These are phyloP conservation scores for Aspergillus aculeatus DNA, from an alignment of 2,329 filamentous ascomycete genomes.

Conservation along the genomic window DNA sequence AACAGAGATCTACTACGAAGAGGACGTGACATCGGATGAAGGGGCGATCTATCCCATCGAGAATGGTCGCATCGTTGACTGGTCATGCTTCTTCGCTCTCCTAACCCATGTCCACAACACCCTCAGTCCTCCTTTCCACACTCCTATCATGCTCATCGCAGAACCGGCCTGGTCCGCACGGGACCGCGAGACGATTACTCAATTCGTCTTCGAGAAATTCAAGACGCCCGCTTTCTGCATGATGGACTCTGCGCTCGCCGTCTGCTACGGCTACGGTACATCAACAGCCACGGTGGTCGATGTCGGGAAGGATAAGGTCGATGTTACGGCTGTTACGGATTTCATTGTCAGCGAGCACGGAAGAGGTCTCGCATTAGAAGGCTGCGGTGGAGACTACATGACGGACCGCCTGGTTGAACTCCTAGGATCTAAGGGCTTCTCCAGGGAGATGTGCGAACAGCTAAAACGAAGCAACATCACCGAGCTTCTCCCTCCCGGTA, in stretches of 20 bases:
- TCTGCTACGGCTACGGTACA: constrained; percentile 76
- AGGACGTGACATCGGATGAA: constrained; percentile 83
- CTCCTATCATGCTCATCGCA: constrained; percentile 84
- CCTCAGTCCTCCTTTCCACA: constrained; percentile 89
- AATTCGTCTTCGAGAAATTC: constrained; percentile 97
- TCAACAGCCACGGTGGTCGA: constrained; percentile 83
- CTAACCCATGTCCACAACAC: constrained; percentile 88
- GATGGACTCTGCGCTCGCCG: constrained; percentile 83
- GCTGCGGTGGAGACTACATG: constrained; percentile 84
- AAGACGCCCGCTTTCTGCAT: constrained; percentile 89
- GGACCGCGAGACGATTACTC: constrained; percentile 82
- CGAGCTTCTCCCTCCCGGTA: constrained; percentile 58
- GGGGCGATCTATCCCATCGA: constrained; percentile 84
- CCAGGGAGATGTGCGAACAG: constrained; percentile 64
- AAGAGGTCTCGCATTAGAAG: constrained; percentile 58
- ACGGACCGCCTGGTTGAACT: constrained; percentile 70
- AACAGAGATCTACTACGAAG: constrained; percentile 68
- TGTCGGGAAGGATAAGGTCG: constrained; percentile 87
- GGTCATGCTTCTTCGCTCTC: constrained; percentile 90
- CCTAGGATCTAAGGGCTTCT: constrained; percentile 58
- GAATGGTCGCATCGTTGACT: constrained; percentile 81
- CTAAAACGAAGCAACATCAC: constrained; percentile 63
- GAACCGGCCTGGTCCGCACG: constrained; percentile 87
- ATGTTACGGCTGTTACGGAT: constrained; percentile 86
- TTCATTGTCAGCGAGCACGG: constrained; percentile 71